phyloP scores from a whole-genome alignment of 2,329 filamentous ascomycete genomes.

The Venturia nashicola region DNA sequence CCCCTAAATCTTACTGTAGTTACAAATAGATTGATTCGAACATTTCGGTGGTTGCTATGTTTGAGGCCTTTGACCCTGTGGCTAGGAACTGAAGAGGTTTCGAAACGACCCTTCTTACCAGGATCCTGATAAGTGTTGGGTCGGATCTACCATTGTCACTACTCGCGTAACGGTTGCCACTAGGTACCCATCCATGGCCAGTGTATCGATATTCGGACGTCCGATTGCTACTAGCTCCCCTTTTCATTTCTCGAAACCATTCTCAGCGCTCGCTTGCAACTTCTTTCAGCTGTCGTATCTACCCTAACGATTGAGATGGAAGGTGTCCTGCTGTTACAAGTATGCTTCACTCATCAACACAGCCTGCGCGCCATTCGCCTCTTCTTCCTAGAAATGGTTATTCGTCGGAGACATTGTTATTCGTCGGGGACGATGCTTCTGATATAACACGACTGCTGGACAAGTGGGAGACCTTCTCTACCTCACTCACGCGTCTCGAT shows the following conservation, averaged over 20 bases:
- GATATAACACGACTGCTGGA: not conserved
- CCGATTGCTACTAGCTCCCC: not conserved
- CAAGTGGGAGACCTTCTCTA: not conserved
- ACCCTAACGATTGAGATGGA: not conserved
- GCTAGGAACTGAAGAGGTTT: not conserved
- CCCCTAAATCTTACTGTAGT: not conserved
- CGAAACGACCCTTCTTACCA: not conserved
- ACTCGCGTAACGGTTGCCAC: not conserved
- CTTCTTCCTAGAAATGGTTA: not conserved
- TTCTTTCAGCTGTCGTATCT: not conserved
- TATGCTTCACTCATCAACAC: slow-evolving; percentile 1
- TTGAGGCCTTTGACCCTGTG: not conserved
- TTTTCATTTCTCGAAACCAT: not conserved
- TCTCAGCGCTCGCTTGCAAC: not conserved
- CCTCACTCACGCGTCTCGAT: not conserved
- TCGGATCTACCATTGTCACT: not conserved
- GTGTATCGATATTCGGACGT: not conserved
- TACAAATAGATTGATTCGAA: not conserved
- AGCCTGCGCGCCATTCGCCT: not conserved
- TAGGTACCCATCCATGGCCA: not conserved
- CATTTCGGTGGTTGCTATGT: not conserved
- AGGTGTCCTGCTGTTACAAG: not conserved
- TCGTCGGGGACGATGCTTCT: not conserved
- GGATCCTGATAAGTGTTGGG: not conserved
- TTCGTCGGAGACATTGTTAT: not conserved